Conservation (phyloP, 2,329 filamentous ascomycete species). For the Dichotomopilus funicola region DNA sequence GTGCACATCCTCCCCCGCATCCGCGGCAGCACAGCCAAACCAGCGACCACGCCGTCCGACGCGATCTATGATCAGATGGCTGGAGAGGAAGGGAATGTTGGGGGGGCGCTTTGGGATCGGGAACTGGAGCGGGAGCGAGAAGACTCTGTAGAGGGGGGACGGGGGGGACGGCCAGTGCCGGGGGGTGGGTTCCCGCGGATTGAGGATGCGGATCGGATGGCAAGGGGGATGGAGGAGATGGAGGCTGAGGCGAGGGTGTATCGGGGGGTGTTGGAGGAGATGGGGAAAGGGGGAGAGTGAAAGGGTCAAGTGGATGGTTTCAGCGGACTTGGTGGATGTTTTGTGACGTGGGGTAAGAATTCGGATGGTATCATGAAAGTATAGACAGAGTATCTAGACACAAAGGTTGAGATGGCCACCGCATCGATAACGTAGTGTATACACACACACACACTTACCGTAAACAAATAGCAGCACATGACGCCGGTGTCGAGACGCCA, state of each 20-base stretch:
- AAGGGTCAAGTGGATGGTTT: neutral
- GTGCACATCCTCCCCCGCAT: constrained; percentile 80
- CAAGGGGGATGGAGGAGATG: constrained; percentile 72
- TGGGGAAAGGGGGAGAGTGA: constrained; percentile 28
- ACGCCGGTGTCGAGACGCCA: too few species aligned
- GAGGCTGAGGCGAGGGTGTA: constrained; percentile 66
- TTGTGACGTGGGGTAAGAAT: too few species aligned
- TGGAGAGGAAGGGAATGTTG: constrained; percentile 76
- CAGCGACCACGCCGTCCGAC: constrained; percentile 48
- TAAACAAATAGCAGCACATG: too few species aligned
- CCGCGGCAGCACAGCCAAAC: constrained; percentile 45
- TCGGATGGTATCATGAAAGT: too few species aligned
- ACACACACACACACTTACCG: too few species aligned
- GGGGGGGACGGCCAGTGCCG: constrained; percentile 37
- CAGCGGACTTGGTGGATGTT: too few species aligned
- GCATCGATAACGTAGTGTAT: too few species aligned
- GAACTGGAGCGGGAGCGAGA: constrained; percentile 18
- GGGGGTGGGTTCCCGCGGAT: constrained; percentile 58
- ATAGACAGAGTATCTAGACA: too few species aligned
- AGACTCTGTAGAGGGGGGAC: too few species aligned
- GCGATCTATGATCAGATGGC: constrained; percentile 79
- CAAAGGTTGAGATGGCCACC: too few species aligned
- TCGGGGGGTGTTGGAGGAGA: constrained; percentile 41
- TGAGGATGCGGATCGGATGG: constrained; percentile 62
- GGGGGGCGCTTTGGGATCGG: constrained; percentile 57